phyloP scores from a whole-genome alignment of 495 filamentous ascomycete genomes.

The Arthonia radiata region DNA sequence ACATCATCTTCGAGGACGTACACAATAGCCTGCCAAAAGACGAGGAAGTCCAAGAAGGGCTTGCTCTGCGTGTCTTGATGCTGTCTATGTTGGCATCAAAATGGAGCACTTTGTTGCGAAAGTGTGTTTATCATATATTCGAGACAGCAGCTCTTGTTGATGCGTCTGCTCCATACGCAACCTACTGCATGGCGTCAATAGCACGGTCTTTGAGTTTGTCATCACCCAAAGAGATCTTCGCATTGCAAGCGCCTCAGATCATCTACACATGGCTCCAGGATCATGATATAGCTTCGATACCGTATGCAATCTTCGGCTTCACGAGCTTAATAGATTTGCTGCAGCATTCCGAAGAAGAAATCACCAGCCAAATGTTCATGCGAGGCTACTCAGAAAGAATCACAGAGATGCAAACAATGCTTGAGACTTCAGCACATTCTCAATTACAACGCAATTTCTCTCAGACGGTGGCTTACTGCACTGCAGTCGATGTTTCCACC shows the following conservation, averaged over 20 bases:
- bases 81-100: slow-evolving; percentile 46
- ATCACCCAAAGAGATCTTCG: slow-evolving; percentile 44
- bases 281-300: slow-evolving; percentile 38
- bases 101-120: slow-evolving; percentile 62
- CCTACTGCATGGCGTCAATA: slow-evolving; percentile 39
- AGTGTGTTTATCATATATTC: slow-evolving; percentile 76
- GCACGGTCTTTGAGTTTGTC: slow-evolving; percentile 35
- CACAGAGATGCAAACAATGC: slow-evolving; percentile 25
- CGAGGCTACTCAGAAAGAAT: slow-evolving; percentile 41
- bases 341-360: slow-evolving; percentile 48
- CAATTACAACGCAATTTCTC: slow-evolving; percentile 37
- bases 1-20: slow-evolving; percentile 57
- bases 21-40: slow-evolving; percentile 47
- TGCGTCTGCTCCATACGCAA: slow-evolving; percentile 38
- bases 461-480: slow-evolving; percentile 60
- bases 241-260: slow-evolving; percentile 77
- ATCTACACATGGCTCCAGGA: slow-evolving; percentile 69
- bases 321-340: slow-evolving; percentile 40
- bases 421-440: slow-evolving; percentile 16
- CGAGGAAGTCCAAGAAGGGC: slow-evolving; percentile 48
- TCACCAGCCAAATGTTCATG: slow-evolving; percentile 66
- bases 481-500: slow-evolving; percentile 44
- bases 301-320: slow-evolving; percentile 67
- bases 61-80: slow-evolving; percentile 58
- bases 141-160: slow-evolving; percentile 54